Percentiles rank a stretch among this genome's conserved stretches.
Conservation (phyloP, 1,139 yeast genomes). For the Suhomyces bolitotheri region DNA sequence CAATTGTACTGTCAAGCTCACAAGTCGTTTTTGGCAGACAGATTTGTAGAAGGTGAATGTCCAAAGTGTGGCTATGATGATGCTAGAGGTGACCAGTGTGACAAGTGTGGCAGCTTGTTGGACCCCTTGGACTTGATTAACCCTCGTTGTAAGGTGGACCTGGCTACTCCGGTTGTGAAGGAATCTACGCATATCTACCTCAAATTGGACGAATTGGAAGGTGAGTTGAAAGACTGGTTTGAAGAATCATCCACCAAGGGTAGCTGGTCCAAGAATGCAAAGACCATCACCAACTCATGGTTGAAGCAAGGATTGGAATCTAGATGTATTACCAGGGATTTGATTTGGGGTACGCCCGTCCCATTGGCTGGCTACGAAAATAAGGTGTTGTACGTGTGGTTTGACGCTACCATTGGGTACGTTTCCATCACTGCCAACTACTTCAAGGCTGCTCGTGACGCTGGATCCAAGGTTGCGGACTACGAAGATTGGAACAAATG, state of each 20-base stretch:
- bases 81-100: conserved; percentile 99
- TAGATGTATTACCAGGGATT: conserved; percentile 95
- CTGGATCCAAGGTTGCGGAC: conserved; percentile 6
- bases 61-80: conserved; percentile 94
- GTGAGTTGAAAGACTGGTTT: conserved; percentile 71
- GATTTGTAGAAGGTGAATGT: conserved; percentile 97
- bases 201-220: conserved; percentile 79
- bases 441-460: conserved; percentile 45
- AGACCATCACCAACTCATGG: conserved; percentile 88
- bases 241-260: conserved; percentile 67
- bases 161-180: conserved; percentile 73
- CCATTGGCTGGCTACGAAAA: conserved; percentile 80
- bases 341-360: conserved; percentile 98
- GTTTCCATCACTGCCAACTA: conserved; percentile 94
- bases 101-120: conserved; percentile 85
- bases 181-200: conserved; percentile 86
- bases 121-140: conserved; percentile 90
- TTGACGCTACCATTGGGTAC: conserved; percentile 97
- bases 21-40: conserved; percentile 88
- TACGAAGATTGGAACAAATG: conserved; percentile 64
- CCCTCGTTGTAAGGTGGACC: conserved; percentile 94
- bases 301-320: conserved; percentile 89
- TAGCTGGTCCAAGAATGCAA: conserved; percentile 89
- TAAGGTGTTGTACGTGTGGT: conserved; percentile 97
- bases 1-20: conserved; percentile 92